Conservation (phyloP, 2,329 filamentous ascomycete genomes). For the Claviceps sp. region DNA sequence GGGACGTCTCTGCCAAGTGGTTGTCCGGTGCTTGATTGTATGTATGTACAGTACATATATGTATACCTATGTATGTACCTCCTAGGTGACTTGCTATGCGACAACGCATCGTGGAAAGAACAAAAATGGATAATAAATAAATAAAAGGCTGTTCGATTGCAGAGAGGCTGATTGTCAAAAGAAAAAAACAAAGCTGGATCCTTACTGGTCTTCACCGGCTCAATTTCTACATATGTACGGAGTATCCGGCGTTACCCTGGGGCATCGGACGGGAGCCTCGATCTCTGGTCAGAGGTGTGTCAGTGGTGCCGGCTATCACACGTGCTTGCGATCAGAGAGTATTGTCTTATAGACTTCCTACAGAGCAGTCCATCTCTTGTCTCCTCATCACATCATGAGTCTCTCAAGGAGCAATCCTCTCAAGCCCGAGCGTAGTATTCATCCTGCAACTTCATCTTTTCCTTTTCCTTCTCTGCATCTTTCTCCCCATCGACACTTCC, state of each 20-base stretch:
- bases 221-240: neutral
- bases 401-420: neutral
- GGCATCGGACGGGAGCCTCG: neutral
- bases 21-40: too few species aligned
- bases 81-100: too few species aligned
- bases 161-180: neutral
- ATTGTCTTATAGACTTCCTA: neutral
- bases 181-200: neutral
- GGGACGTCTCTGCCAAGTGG: too few species aligned
- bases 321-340: neutral
- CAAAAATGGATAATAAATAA: neutral
- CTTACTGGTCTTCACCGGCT: neutral
- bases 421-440: conserved; percentile 30
- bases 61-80: too few species aligned
- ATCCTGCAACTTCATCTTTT: conserved; percentile 29
- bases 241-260: neutral
- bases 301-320: neutral
- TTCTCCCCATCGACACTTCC: conserved; percentile 32
- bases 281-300: neutral
- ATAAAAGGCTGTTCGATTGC: neutral
- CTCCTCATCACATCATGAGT: neutral
- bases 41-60: too few species aligned
- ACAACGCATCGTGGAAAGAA: neutral
- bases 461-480: conserved; percentile 23
- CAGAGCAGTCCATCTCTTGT: neutral